These are phyloP conservation scores for Penstemon eatonii DNA, from an alignment of 257 asterid genomes.

Conservation along the genomic window DNA sequence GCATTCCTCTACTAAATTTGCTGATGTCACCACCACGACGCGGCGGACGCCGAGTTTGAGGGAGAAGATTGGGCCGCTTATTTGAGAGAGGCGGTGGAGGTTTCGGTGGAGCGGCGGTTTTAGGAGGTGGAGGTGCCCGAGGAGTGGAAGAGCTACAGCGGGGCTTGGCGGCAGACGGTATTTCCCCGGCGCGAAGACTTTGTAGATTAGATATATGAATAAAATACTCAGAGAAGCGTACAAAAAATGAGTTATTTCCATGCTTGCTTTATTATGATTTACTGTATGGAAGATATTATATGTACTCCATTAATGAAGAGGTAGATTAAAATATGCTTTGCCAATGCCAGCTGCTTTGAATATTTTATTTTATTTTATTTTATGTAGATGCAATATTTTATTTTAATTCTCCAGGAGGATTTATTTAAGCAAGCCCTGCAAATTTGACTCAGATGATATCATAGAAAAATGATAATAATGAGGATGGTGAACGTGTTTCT, in stretches of 20 bases:
- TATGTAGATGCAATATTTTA: too few species aligned
- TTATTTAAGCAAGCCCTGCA: too few species aligned
- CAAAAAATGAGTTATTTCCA: conserved; percentile 17
- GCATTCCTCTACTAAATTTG: conserved; percentile 35
- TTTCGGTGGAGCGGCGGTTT: conserved; percentile 37
- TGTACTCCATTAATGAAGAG: too few species aligned
- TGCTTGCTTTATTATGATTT: neutral
- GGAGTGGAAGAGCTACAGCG: conserved; percentile 31
- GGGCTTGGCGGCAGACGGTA: conserved; percentile 33
- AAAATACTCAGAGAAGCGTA: conserved; percentile 11
- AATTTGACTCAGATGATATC: too few species aligned
- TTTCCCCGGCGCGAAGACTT: neutral
- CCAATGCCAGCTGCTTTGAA: too few species aligned
- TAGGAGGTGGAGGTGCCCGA: conserved; percentile 49
- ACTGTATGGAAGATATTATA: too few species aligned
- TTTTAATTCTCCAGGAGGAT: too few species aligned
- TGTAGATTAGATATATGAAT: conserved; percentile 17
- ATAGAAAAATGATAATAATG: too few species aligned
- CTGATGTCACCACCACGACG: conserved; percentile 41
- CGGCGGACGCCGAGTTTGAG: conserved; percentile 37
- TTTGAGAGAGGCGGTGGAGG: conserved; percentile 29
- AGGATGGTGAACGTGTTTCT: too few species aligned
- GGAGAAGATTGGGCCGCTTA: conserved; percentile 37
- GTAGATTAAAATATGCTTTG: too few species aligned
- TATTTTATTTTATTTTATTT: too few species aligned